A percentile compares a stretch with the other conserved stretches of the same genome.
Evolutionary conservation across 2,329 filamentous ascomycete genomes (phyloP).

Genomic region (Scortechinia acanthostroma): DNA sequence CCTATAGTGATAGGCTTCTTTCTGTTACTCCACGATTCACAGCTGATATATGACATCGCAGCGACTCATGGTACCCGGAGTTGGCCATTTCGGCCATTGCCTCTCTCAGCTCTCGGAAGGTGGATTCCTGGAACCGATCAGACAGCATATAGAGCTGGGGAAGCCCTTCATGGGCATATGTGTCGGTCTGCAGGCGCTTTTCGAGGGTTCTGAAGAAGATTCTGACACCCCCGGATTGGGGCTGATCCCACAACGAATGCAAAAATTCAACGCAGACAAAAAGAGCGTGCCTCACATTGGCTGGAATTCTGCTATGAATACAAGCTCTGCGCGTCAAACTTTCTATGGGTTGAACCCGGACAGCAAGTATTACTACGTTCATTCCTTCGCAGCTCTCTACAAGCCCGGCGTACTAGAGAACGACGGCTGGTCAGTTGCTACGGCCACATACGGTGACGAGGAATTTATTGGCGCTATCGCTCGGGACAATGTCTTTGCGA

Average conservation of each 20-base stretch:
- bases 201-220: slow-evolving; percentile 78
- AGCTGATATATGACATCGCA: slow-evolving; percentile 23
- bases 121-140: slow-evolving; percentile 77
- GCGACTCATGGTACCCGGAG: slow-evolving; percentile 91
- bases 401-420: slow-evolving; percentile 65
- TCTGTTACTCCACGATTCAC: neutral
- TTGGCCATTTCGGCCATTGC: slow-evolving; percentile 97
- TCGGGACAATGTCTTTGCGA: slow-evolving; percentile 77
- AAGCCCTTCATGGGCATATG: slow-evolving; percentile 98
- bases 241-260: slow-evolving; percentile 63
- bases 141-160: slow-evolving; percentile 75
- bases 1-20: slow-evolving; percentile 3
- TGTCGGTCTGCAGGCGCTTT: slow-evolving; percentile 86
- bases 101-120: slow-evolving; percentile 75
- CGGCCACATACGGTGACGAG: slow-evolving; percentile 78
- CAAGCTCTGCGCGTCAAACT: slow-evolving; percentile 29
- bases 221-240: slow-evolving; percentile 66
- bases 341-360: slow-evolving; percentile 73
- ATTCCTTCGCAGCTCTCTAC: slow-evolving; percentile 85
- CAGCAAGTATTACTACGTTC: slow-evolving; percentile 98
- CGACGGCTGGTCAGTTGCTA: slow-evolving; percentile 87
- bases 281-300: slow-evolving; percentile 99
- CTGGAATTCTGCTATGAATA: slow-evolving; percentile 79
- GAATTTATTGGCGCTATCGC: slow-evolving; percentile 87
- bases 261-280: slow-evolving; percentile 67